phyloP scores from a whole-genome alignment of 202 grass and related monocot genomes.

The Eragrostis tef region DNA sequence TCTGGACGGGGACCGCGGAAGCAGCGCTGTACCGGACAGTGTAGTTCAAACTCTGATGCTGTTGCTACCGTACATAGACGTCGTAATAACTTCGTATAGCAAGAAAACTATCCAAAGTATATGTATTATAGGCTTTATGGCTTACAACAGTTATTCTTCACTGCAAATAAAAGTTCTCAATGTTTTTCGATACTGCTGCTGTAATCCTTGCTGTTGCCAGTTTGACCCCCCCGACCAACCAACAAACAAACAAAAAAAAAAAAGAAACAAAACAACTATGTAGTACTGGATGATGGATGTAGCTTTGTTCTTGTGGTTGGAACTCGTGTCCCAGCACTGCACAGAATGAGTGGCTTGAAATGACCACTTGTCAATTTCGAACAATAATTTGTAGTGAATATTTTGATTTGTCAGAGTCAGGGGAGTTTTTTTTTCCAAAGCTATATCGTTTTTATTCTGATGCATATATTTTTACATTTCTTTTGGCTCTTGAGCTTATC shows the following conservation, averaged over 20 bases:
- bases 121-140: too few relatives aligned
- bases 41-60: too few relatives aligned
- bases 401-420: not conserved
- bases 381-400: not conserved
- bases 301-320: not conserved
- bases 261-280: not conserved
- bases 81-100: too few relatives aligned
- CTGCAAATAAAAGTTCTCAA: not conserved
- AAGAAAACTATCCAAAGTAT: too few relatives aligned
- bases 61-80: too few relatives aligned
- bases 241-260: too few relatives aligned
- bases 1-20: conserved; percentile 6
- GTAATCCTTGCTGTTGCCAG: not conserved
- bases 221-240: too few relatives aligned
- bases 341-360: not conserved
- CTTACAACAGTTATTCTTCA: not conserved
- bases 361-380: not conserved
- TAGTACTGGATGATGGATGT: not conserved
- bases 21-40: not conserved
- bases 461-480: not conserved
- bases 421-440: not conserved
- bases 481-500: not conserved
- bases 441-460: not conserved
- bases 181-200: not conserved
- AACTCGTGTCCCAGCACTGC: not conserved